Evolutionary conservation across 2,329 filamentous ascomycete genomes (phyloP).

Genomic region (Aspergillus latus): DNA sequence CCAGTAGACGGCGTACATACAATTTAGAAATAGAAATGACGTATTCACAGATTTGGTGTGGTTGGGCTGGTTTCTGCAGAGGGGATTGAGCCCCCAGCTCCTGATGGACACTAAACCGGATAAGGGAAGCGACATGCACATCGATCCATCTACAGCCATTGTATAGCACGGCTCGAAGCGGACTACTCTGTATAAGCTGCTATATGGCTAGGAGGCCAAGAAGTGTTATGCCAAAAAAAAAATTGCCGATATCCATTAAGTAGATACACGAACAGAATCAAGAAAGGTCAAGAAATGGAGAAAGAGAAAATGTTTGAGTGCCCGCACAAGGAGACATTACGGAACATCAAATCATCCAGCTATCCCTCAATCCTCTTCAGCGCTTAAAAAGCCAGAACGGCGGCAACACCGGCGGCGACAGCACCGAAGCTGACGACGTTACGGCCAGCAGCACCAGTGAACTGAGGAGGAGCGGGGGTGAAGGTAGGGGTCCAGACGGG

Average conservation of each 20-base stretch:
- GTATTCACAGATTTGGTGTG: neutral
- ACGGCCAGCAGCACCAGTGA: conserved; percentile 36
- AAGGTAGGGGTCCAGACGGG: conserved; percentile 17
- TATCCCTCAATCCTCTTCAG: neutral
- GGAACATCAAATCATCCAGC: conserved; percentile 5
- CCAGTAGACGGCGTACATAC: neutral
- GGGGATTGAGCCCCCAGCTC: neutral
- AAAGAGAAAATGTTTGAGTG: conserved; percentile 7
- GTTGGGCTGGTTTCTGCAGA: neutral
- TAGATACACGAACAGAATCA: conserved; percentile 16
- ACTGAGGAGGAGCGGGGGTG: conserved; percentile 19
- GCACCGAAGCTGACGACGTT: conserved; percentile 37
- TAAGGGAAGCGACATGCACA: neutral
- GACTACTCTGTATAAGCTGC: neutral
- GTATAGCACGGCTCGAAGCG: neutral
- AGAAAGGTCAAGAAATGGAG: conserved; percentile 7
- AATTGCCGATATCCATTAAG: conserved; percentile 10
- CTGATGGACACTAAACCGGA: neutral
- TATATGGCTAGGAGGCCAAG: neutral
- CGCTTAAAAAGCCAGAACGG: conserved; percentile 38
- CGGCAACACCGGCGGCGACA: conserved; percentile 35
- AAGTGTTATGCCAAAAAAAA: neutral
- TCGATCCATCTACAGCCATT: neutral
- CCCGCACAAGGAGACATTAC: conserved; percentile 1
- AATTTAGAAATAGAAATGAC: neutral